These are phyloP conservation scores for Chlamydomonas eustigma DNA, from an alignment of 139 green algal genomes.

Conservation along the genomic window DNA sequence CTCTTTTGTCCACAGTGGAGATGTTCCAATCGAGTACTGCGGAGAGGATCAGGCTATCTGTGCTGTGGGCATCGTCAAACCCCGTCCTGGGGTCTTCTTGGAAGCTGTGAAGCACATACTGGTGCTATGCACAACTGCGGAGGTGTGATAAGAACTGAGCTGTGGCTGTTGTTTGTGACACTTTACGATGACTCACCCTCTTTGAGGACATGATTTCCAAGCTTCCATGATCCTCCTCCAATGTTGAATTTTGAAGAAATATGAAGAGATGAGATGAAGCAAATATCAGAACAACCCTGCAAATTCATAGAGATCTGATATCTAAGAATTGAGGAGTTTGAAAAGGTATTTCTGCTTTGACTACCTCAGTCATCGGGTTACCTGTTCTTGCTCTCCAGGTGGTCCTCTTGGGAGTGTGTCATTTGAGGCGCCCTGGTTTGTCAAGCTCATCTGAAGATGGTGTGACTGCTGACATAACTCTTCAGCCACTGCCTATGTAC, in stretches of 20 bases:
- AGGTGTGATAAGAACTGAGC: constrained; percentile 70
- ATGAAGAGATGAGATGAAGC: no score
- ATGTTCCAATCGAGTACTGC: constrained; percentile 82
- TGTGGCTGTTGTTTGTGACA: no score
- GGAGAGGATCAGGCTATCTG: constrained; percentile 89
- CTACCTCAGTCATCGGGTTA: no score
- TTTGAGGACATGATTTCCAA: no score
- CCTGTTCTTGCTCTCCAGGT: constrained; percentile 46
- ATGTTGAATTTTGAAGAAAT: no score
- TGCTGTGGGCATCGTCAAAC: constrained; percentile 71
- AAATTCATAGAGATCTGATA: no score
- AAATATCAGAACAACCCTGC: no score
- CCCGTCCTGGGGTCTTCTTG: constrained; percentile 80
- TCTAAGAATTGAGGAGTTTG: no score
- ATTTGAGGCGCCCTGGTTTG: constrained; percentile 8
- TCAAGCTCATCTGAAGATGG: not conserved
- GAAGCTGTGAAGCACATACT: constrained; percentile 84
- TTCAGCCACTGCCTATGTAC: constrained; percentile 85
- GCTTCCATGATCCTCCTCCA: no score
- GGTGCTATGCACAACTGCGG: constrained; percentile 85
- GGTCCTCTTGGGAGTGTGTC: constrained; percentile 82
- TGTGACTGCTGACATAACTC: not conserved
- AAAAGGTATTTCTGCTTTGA: no score
- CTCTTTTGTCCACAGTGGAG: constrained; percentile 47
- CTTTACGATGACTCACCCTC: no score